phyloP scores from a whole-genome alignment of 768 basidiomycete genomes.

The Rhodotorula paludigena region DNA sequence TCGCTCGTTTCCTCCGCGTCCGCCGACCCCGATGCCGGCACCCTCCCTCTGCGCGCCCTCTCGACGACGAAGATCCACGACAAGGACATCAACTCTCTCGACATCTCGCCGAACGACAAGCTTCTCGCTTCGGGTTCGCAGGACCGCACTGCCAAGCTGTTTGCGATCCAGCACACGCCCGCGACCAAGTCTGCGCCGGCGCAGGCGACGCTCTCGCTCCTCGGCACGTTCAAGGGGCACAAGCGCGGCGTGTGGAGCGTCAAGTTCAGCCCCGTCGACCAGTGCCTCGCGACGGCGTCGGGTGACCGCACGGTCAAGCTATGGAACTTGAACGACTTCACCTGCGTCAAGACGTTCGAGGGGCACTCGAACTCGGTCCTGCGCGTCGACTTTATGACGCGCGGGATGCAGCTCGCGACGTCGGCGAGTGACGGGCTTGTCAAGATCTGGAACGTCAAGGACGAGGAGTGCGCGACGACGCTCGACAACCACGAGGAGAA shows the following conservation, averaged over 20 bases:
- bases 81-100: slow-evolving; percentile 96
- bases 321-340: slow-evolving; percentile 89
- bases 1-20: slow-evolving; percentile 45
- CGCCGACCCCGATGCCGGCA: slow-evolving; percentile 29
- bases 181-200: slow-evolving; percentile 45
- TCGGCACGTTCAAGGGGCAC: slow-evolving; percentile 91
- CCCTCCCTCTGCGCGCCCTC: slow-evolving; percentile 54
- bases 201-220: slow-evolving; percentile 64
- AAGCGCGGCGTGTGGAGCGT: slow-evolving; percentile 95
- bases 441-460: slow-evolving; percentile 87
- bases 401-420: slow-evolving; percentile 79
- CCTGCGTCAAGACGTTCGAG: slow-evolving; percentile 90
- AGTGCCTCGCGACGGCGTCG: slow-evolving; percentile 83
- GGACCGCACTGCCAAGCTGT: slow-evolving; percentile 89
- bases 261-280: slow-evolving; percentile 74
- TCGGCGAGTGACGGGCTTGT: slow-evolving; percentile 90
- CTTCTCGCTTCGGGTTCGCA: slow-evolving; percentile 90
- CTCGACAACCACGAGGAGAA: slow-evolving; percentile 98
- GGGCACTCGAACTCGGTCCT: slow-evolving; percentile 97
- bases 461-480: slow-evolving; percentile 80
- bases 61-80: slow-evolving; percentile 88
- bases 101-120: slow-evolving; percentile 81
- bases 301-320: slow-evolving; percentile 91
- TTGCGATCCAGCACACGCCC: slow-evolving; percentile 60
- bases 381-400: slow-evolving; percentile 80